Evolutionary conservation across 2,329 filamentous ascomycete genomes (phyloP).

Genomic region (Juglanconis sp.): DNA sequence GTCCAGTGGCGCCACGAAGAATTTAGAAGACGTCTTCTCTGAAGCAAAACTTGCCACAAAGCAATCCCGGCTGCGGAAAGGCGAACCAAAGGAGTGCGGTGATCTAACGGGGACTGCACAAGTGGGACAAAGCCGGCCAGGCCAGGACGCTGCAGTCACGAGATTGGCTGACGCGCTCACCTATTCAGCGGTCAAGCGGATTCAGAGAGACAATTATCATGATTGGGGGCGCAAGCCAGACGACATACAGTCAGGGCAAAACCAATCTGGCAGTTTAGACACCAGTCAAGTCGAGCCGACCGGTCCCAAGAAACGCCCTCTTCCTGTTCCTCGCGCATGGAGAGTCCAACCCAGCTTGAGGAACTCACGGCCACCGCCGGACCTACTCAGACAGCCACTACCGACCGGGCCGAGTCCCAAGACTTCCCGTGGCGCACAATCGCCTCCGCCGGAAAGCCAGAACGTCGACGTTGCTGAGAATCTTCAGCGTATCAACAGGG

Average conservation of each 20-base stretch:
- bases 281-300: not conserved
- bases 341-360: not conserved
- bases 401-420: not conserved
- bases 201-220: not conserved
- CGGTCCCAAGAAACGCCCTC: not conserved
- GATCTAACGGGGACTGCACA: not conserved
- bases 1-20: not conserved
- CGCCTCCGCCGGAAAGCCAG: not conserved
- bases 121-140: not conserved
- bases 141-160: not conserved
- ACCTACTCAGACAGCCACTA: not conserved
- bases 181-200: not conserved
- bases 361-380: not conserved
- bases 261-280: not conserved
- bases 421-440: not conserved
- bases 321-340: not conserved
- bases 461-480: conserved; percentile 1
- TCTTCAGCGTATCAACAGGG: conserved; percentile 6
- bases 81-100: not conserved
- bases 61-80: not conserved
- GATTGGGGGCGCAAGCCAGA: not conserved
- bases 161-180: not conserved
- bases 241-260: not conserved
- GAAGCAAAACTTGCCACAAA: not conserved
- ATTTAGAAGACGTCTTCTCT: not conserved